Evolutionary conservation across 164 flowering plant genomes (phyloP).

Genomic region (Amborella trichopoda): DNA sequence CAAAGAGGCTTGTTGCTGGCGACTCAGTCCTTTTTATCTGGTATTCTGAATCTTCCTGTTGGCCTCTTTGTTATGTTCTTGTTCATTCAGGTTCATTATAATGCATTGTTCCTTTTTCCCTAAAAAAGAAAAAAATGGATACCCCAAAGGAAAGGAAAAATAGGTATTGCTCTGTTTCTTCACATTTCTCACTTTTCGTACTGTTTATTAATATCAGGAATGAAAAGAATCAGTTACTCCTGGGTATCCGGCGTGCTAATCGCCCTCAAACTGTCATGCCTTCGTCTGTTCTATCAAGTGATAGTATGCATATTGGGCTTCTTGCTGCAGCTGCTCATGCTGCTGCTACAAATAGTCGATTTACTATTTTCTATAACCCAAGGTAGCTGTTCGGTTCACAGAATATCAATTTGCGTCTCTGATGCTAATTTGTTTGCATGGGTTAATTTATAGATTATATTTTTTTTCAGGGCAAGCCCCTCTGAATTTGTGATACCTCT

Average conservation of each 20-base stretch:
- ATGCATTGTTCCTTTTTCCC: neutral
- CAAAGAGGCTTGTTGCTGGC: conserved; percentile 85
- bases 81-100: neutral
- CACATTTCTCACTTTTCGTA: neutral
- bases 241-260: conserved; percentile 87
- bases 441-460: neutral
- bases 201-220: conserved; percentile 42
- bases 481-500: conserved; percentile 84
- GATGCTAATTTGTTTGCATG: neutral
- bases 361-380: conserved; percentile 85
- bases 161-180: neutral
- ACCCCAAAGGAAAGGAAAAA: neutral
- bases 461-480: conserved; percentile 69
- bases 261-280: conserved; percentile 91
- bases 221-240: conserved; percentile 78
- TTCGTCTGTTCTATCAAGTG: conserved; percentile 89
- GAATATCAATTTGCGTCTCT: neutral
- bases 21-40: conserved; percentile 90
- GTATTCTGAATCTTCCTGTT: no score
- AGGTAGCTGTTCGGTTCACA: conserved; percentile 27
- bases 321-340: conserved; percentile 99
- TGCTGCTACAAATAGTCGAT: conserved; percentile 84
- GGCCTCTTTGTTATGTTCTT: no score
- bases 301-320: conserved; percentile 94
- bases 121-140: neutral